Evolutionary conservation across 2,329 filamentous ascomycete species (phyloP).

Genomic region (Colletotrichum horii): DNA sequence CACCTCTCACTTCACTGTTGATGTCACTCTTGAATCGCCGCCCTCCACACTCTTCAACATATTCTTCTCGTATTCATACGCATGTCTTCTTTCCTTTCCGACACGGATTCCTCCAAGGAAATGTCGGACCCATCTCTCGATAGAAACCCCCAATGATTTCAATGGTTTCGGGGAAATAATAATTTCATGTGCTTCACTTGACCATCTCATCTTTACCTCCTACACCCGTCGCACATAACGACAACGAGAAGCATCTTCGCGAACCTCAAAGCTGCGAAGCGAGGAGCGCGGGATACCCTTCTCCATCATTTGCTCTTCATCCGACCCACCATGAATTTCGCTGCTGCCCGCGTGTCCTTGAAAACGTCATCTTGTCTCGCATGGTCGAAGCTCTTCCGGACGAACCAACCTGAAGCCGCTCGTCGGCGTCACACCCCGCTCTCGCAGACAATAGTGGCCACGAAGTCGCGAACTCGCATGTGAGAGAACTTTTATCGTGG

Average conservation of each 20-base stretch:
- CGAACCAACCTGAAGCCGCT: not conserved
- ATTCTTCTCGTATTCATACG: not conserved
- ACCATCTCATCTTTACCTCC: not conserved
- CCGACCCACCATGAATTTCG: not conserved
- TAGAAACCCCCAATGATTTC: not conserved
- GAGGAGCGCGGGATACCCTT: too few species aligned
- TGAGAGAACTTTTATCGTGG: not conserved
- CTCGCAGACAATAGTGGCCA: not conserved
- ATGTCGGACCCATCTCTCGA: not conserved
- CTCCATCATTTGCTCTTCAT: too few species aligned
- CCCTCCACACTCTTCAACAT: too few species aligned
- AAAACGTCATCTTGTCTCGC: not conserved
- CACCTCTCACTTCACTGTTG: not conserved
- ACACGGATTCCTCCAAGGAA: not conserved
- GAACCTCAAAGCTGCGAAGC: not conserved
- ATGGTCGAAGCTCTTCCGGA: not conserved
- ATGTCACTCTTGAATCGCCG: not conserved
- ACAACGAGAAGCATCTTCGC: not conserved
- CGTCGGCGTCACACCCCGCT: not conserved
- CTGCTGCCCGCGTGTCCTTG: not conserved
- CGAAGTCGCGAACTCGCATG: not conserved
- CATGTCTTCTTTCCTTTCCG: not conserved
- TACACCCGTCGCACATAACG: not conserved
- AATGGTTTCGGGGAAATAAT: not conserved
- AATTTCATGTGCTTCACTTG: not conserved